Base-by-base conservation (phyloP, 441 rosid species). In the Codiaeum variegatum region DNA sequence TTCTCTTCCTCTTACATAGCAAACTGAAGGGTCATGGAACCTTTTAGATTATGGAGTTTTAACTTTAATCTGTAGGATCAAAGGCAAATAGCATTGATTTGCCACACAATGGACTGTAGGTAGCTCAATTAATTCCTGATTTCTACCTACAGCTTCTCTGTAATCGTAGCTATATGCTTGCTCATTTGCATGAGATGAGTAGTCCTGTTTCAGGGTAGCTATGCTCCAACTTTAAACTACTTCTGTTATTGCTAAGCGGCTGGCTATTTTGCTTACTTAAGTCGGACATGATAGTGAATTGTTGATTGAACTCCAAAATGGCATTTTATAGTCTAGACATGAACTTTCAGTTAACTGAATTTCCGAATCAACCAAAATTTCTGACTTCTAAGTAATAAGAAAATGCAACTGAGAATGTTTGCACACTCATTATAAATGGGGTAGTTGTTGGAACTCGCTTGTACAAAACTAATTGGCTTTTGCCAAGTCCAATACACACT, bases 21-120 rank as follows among this genome's bases (percentile, higher is more conserved):
- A 10, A 54, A 63, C 67, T n/a, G 23, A 62, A 62, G 66, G 6
- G 31, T 38, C 67, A 63, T 38, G 49, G 26, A 65, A 42, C 11
- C 68, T 19, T 29, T 29, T 32, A 29, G 46, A 10, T 44, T 28
- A 28, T 21, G 7, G 24, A 29, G 12, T 61, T 69, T 59, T 69
- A 16, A 26, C 29, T 5, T 29, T 18, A 16, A 71, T 12, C 29
- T 31, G 12, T 31, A 18, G 28, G 66, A 69, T 24, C 73, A 71
- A 24, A 9, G 52, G 12, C 46, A 19, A 16, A 46, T 28, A 67
- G 70, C 26, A 67, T 18, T 23, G n/a, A 64, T 42, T 23, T 5
- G 6, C 68, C 52, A 64, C 3, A 15, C 6, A 16, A 12, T 29
- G 16, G 40, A 10, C n/a, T 28, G 40, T 29, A 29, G 40, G 10